Conservation (phyloP, 495 filamentous ascomycete species). For the Durotheca rogersii region DNA sequence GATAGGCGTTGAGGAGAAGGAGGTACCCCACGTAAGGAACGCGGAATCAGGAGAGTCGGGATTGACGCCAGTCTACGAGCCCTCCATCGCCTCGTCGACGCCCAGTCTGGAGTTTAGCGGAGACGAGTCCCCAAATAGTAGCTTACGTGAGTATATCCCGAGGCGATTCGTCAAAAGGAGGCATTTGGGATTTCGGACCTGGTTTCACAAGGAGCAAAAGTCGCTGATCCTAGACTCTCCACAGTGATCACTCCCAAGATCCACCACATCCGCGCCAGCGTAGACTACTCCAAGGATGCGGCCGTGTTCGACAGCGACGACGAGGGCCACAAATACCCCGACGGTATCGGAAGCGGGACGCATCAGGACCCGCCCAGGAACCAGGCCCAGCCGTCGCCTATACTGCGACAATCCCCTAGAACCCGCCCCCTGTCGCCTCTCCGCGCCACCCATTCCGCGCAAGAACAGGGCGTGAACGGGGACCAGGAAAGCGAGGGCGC, state of each 20-base stretch:
- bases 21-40: neutral
- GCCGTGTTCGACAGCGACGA: constrained; percentile 19
- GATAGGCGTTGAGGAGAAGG: constrained; percentile 1
- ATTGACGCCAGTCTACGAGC: constrained; percentile 8
- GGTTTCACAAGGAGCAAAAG: too few species aligned
- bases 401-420: constrained; percentile 12
- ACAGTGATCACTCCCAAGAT: constrained; percentile 32
- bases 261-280: constrained; percentile 9
- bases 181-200: too few species aligned
- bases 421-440: constrained; percentile 15
- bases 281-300: constrained; percentile 7
- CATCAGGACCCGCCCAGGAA: constrained; percentile 4
- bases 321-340: constrained; percentile 10
- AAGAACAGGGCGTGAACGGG: neutral
- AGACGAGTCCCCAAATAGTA: constrained; percentile 41
- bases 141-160: constrained; percentile 27
- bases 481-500: neutral
- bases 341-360: neutral
- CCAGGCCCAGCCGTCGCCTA: constrained; percentile 5
- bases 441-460: constrained; percentile 14
- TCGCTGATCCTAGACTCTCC: too few species aligned
- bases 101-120: constrained; percentile 39
- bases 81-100: constrained; percentile 41
- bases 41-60: constrained; percentile 6
- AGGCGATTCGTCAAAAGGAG: too few species aligned